phyloP scores from a whole-genome alignment of 371 early-diverging fungal genomes.

The Mortierella sp. region DNA sequence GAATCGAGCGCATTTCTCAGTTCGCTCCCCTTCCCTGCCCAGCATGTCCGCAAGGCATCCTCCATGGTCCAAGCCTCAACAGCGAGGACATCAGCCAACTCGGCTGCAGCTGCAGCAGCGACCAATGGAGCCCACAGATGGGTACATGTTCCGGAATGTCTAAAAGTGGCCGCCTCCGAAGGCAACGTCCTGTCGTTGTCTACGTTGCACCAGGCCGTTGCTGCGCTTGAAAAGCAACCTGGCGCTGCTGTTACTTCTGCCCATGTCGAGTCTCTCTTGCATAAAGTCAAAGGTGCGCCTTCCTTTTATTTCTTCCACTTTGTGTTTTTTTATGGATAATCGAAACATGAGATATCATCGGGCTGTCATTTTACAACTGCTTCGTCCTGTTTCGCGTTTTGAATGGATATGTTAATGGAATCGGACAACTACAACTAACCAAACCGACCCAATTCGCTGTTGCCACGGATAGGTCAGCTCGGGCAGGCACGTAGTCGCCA shows the following conservation, averaged over 20 bases:
- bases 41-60: slow-evolving; percentile 30
- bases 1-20: slow-evolving; percentile 45
- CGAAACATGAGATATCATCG: too few relatives aligned
- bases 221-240: slow-evolving; percentile 35
- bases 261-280: slow-evolving; percentile 40
- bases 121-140: neutral
- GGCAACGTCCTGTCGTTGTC: slow-evolving; percentile 31
- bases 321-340: neutral
- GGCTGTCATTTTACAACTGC: neutral
- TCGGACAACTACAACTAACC: neutral
- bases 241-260: slow-evolving; percentile 25
- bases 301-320: neutral
- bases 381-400: neutral
- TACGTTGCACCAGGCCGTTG: slow-evolving; percentile 49
- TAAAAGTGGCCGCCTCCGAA: slow-evolving; percentile 36
- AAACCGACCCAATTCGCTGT: neutral
- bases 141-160: slow-evolving; percentile 45
- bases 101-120: neutral
- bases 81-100: slow-evolving; percentile 4
- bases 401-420: neutral
- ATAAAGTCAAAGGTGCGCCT: slow-evolving; percentile 42
- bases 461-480: neutral
- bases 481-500: slow-evolving; percentile 4
- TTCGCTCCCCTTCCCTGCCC: slow-evolving; percentile 37
- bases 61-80: slow-evolving; percentile 23